Base-by-base conservation (phyloP, 2,329 filamentous ascomycete species). In the Fusarium incarnatum region DNA sequence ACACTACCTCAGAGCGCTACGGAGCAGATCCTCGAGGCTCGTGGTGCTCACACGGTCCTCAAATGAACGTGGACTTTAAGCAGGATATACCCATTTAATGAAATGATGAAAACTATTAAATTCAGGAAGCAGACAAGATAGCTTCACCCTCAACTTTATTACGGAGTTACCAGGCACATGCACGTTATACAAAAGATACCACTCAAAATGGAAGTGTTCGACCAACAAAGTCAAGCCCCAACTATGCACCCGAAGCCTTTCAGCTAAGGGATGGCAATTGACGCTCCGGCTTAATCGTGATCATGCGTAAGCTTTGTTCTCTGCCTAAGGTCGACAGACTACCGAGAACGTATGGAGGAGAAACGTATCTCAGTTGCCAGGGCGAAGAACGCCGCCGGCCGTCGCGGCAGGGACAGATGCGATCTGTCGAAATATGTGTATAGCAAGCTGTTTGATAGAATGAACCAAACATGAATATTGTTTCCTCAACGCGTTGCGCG, bases 271-370 rank as follows among this genome's bases (percentile, higher is more conserved):
- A 89, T 90, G 93, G 88, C 91, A 94, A 89, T 90, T 91, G 90
- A 88, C 89, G 93, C 94, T 97, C 94, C 94, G 94, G 94, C 94
- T 98, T 97, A 97, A 96, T 97, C 91, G 93, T 91, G 92, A 93
- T 93, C 92, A 77, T 71, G 66, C 68, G 63, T 41, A n/a, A 52
- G 49, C 66, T 80, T 87, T 88, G 80, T 81, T 97, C 88, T 97
- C 85, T 91, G 94, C 94, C 93, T 87, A 66, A 67, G 72, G 81
- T 82, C 86, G 88, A 92, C 90, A 87, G 87, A 86, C 85, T 92
- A 96, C 94, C 92, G 92, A 94, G 87, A 88, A 84, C 86, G 91
- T 90, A 93, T 86, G 81, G 86, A 78, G 82, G 68, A 65, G 79
- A 67, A 81, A 85, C 80, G 78, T 79, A 76, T 84, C 86, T 88